Percentiles rank a stretch among this genome's conserved stretches.
Conservation (phyloP, 2,329 filamentous ascomycete species). For the Periconia sp. region DNA sequence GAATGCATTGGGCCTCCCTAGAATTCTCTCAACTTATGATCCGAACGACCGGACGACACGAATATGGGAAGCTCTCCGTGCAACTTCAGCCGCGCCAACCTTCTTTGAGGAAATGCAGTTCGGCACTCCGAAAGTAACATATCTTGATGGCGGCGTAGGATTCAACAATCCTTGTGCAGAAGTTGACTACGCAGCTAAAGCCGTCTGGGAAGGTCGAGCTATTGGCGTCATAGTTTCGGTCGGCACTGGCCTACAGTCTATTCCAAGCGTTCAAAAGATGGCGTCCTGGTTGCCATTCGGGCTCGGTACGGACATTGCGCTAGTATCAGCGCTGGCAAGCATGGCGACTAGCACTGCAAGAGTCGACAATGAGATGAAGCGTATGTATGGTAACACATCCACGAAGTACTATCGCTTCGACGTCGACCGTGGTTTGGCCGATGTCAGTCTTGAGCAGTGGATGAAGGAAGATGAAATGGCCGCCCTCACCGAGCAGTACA, state of each 20-base stretch:
- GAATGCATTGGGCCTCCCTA: conserved; percentile 44
- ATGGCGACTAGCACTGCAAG: conserved; percentile 48
- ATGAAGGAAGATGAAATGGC: conserved; percentile 51
- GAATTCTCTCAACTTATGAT: conserved; percentile 47
- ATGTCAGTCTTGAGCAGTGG: conserved; percentile 48
- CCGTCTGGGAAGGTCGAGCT: conserved; percentile 43
- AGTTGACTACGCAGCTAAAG: conserved; percentile 56
- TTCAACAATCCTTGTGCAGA: conserved; percentile 60
- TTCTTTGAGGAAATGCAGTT: conserved; percentile 62
- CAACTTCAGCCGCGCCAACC: conserved; percentile 57
- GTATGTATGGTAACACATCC: conserved; percentile 46
- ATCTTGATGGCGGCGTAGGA: conserved; percentile 57
- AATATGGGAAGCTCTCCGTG: conserved; percentile 60
- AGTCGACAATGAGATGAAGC: conserved; percentile 50
- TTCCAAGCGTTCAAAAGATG: conserved; percentile 45
- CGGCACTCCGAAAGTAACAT: conserved; percentile 52
- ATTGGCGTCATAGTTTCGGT: conserved; percentile 49
- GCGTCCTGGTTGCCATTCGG: conserved; percentile 48
- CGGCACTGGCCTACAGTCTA: conserved; percentile 47
- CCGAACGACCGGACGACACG: conserved; percentile 45
- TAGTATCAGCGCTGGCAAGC: conserved; percentile 43
- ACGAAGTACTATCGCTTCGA: conserved; percentile 49
- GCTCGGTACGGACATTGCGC: conserved; percentile 45
- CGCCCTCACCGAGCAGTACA: conserved; percentile 46
- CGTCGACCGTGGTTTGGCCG: conserved; percentile 47